Evolutionary conservation across 2,329 filamentous ascomycete species (phyloP), one percentile per base, ranked within the genome.

Genomic region (Ceratocystis destructans): DNA sequence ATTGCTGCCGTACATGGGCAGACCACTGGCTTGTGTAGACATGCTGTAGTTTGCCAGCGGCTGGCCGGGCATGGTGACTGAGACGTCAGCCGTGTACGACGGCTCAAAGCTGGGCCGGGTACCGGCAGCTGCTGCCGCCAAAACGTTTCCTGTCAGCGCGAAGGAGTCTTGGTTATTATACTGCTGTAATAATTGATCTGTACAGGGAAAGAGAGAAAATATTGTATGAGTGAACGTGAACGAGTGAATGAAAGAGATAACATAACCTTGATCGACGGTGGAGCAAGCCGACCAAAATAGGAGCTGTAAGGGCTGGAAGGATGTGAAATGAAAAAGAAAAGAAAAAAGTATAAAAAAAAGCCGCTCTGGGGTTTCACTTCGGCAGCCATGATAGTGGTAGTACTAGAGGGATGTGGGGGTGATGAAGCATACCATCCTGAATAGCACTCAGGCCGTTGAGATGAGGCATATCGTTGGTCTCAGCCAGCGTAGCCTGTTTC

Each of bases 41-140:
- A 87, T 82, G 76, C 78, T 85, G 77, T 85, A 87, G 76, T 79
- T 82, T 71, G 82, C 79, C 76, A 85, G 79, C 78, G 84, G 82
- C 74, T 84, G 82, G 77, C 82, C 82, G 76, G 79, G 78, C 84
- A 89, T 88, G 73, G 82, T 78, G 75, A 78, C 82, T 68, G 79
- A 76, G 69, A 83, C 80, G 69, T 83, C 82, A 72, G 79, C 78
- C 71, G 79, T 81, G 74, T 87, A 87, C 68, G 77, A 76, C 75
- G 83, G 82, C 68, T 79, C 76, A 70, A 78, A 79, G 71, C 74
- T 76, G 69, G 73, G 72, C 64, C 73, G 72, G 64, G 73, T 75
- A 68, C 78, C 77, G 69, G 75, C 75, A 71, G 76, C 78, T 80
- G 70, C 77, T 69, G 75, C 75, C 71, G 76, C 79, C 77, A 82